Base-by-base conservation (phyloP, 129 eudicot species). In the Rutidosis leptorrhynchoides region DNA sequence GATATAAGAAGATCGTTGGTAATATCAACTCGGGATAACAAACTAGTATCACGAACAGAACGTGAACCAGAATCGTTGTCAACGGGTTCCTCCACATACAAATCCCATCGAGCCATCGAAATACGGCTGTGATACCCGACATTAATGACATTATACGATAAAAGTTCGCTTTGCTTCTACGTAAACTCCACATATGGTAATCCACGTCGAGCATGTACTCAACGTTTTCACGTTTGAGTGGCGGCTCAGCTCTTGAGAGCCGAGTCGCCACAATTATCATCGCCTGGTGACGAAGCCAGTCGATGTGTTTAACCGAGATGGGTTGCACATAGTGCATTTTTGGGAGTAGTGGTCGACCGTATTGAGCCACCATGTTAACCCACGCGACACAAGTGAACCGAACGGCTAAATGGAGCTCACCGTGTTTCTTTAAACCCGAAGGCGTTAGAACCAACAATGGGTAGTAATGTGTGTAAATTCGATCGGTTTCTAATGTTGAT, bases 161-260 rank as follows among this genome's bases (percentile, higher is more conserved):
- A 65, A 93, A 93, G 37, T 83, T 86, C n/a, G 98, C 98, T 40
- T 93, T 93, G 86, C 98, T 88, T 23, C 91, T 69, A 19, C 98
- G 73, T 4, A 93, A 43, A 69, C 98, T 93, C 68, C 71, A 93
- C 87, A 88, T 82, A 21, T 93, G 95, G 79, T 79, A 75, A 58
- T 93, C 98, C 43, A 82, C 95, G 54, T 93, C 98, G 8, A 85
- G 79, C 98, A 93, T 93, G 77, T 85, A 93, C 68, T 88, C 95
- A 0, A 93, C 95, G 3, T 76, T 78, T 68, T 93, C 98, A 5
- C 79, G 66, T 57, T 90, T 76, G 12, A 93, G 83, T 8, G 98
- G 96, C 10, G 98, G 98, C 76, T 93, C 98, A 14, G 98, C 87
- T 71, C 96, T 66, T 15, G 81, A 24, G 23, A 93, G 85, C 62